phyloP scores from a whole-genome alignment of 192 early-diverging fungal genomes.

The Umbelopsis vinacea region DNA sequence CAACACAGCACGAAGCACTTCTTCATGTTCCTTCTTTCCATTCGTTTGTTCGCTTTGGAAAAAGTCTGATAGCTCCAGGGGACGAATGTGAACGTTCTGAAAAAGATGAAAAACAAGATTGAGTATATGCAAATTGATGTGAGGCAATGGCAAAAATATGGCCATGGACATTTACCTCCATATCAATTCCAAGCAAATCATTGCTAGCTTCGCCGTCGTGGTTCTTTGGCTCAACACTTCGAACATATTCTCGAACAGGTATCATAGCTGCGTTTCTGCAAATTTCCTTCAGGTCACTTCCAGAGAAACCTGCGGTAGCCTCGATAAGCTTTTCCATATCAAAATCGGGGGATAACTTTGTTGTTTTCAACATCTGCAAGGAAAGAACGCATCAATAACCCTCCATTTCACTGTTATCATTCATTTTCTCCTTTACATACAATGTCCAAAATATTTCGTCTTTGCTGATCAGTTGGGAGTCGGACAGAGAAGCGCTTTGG shows the following conservation, averaged over 20 bases:
- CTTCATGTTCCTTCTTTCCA: constrained; percentile 19
- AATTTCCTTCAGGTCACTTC: constrained; percentile 96
- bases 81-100: constrained; percentile 37
- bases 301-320: constrained; percentile 82
- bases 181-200: constrained; percentile 37
- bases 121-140: too few species aligned
- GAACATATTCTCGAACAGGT: constrained; percentile 87
- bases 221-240: constrained; percentile 44
- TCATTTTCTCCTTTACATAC: constrained; percentile 39
- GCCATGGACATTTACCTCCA: constrained; percentile 6
- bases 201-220: constrained; percentile 29
- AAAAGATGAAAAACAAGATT: too few species aligned
- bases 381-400: constrained; percentile 1
- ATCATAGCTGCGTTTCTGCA: constrained; percentile 97
- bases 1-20: constrained; percentile 8
- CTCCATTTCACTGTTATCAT: neutral
- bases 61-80: constrained; percentile 33
- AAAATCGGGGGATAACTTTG: constrained; percentile 71
- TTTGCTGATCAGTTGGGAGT: constrained; percentile 84
- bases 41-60: constrained; percentile 29
- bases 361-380: constrained; percentile 72
- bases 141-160: too few species aligned
- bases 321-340: constrained; percentile 68
- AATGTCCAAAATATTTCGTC: constrained; percentile 80
- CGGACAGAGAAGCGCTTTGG: constrained; percentile 91